Evolutionary conservation across 768 basidiomycete genomes (phyloP).

Genomic region (Mycena sanguinolenta): DNA sequence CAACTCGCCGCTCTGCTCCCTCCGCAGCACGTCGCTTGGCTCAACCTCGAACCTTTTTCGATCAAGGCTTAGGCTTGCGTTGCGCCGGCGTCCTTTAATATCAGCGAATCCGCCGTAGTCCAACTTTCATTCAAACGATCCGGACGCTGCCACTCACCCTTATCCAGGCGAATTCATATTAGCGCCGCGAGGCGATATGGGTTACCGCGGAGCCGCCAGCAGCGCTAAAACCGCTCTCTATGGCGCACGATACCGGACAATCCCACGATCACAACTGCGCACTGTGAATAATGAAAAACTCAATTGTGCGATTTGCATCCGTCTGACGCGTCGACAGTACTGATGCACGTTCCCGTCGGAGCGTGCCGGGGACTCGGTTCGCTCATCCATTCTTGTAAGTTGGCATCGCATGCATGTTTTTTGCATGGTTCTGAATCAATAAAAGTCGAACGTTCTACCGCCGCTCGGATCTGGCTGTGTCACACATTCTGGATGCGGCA

Average conservation of each 20-base stretch:
- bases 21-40: not conserved
- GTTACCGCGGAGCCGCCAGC: slow-evolving; percentile 2
- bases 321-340: not conserved
- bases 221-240: not conserved
- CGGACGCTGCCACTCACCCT: not conserved
- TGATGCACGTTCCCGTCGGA: not conserved
- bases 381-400: not conserved
- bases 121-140: not conserved
- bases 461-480: not conserved
- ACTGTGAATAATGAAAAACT: not conserved
- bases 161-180: not conserved
- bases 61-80: not conserved
- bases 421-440: not conserved
- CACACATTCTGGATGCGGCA: not conserved
- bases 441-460: not conserved
- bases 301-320: slow-evolving; percentile 2
- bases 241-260: not conserved
- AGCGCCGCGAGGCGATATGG: not conserved
- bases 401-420: not conserved
- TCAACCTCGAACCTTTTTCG: slow-evolving; percentile 1
- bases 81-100: slow-evolving; percentile 2
- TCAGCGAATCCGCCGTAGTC: not conserved
- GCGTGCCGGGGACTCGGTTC: not conserved
- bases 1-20: not conserved
- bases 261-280: no score